A percentile compares a stretch with the other conserved stretches of the same genome.
Conservation (phyloP, 1,284 basidiomycete species). For the Stygiomarasmius scandens region DNA sequence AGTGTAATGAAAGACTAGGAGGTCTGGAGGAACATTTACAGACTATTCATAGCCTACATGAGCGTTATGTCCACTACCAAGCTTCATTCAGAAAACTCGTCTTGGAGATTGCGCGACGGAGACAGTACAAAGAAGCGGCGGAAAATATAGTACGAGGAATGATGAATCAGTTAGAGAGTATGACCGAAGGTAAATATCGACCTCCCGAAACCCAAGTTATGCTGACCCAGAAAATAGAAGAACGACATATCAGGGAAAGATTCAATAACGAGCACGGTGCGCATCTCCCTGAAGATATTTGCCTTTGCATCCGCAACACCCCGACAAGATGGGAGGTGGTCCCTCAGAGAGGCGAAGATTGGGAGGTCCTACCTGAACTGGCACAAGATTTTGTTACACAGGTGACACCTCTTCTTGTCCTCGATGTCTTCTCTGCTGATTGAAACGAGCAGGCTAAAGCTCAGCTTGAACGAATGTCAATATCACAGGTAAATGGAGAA, state of each 20-base stretch:
- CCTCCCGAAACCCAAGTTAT: background rate
- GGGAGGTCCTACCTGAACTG: conserved; percentile 51
- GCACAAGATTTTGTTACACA: conserved; percentile 9
- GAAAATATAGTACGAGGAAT: conserved; percentile 68
- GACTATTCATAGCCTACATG: conserved; percentile 63
- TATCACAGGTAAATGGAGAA: no score
- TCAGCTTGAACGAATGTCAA: no score
- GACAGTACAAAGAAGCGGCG: conserved; percentile 62
- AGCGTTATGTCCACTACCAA: conserved; percentile 66
- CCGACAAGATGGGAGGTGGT: conserved; percentile 71
- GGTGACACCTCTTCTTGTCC: background rate
- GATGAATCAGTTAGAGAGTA: conserved; percentile 58
- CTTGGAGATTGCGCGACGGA: conserved; percentile 70
- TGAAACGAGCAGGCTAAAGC: no score
- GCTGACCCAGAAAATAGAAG: conserved; percentile 44
- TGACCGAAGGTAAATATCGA: conserved; percentile 58
- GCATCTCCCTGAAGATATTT: conserved; percentile 76
- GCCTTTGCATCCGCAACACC: conserved; percentile 68
- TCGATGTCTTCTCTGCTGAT: no score
- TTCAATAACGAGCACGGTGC: conserved; percentile 73
- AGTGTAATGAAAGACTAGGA: conserved; percentile 55
- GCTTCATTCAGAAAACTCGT: conserved; percentile 72
- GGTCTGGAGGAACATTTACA: conserved; percentile 61
- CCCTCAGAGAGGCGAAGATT: conserved; percentile 52
- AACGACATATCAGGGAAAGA: conserved; percentile 59